Base-by-base conservation (phyloP, 2,329 filamentous ascomycete species). In the Lasiodiplodia gonubiensis region DNA sequence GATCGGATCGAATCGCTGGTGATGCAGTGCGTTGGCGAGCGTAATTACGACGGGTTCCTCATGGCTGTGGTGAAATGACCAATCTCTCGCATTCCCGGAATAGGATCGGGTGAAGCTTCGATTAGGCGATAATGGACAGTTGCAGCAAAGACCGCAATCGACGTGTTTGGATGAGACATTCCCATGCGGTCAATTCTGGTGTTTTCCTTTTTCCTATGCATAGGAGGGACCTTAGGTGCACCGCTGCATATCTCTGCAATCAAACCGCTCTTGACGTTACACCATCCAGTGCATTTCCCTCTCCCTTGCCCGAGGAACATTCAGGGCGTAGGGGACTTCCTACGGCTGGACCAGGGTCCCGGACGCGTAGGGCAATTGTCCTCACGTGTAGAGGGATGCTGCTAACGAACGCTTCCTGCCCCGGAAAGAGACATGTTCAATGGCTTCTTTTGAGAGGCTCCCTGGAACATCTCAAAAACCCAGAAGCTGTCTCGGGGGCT, bases 1-100 rank as follows among this genome's bases (percentile, higher is more conserved):
- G 70, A 75, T 3, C 76, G 81, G 37, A 72, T 84, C 10, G 81
- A 83, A 48, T 76, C 74, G 1, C 75, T 78, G 11, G 76, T 84
- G 21, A 46, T 84, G 68, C 82, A 84, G 74, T 81, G 78, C 2
- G 82, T 84, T 11, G 79, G 79, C 1, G 80, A 81, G 69, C 84
- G 84, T 76, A 78, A 73, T 52, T 82, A 84, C 70, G 80, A 84
- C 75, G 82, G 82, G 10, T 81, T 82, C 67, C 67, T 83, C 70
- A 73, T 81, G 54, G 78, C 78, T 33, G 70, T 80, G 57, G 78
- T 86, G n/a, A 35, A 51, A 63, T 63, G 27, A 33, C 23, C 4
- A 49, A 8, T n/a, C n/a, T n/a, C 21, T 25, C 18, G 18, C 27
- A 12, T 54, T 37, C 27, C 23, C n/a, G n/a, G 51, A 33, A 53